Base-by-base conservation (phyloP, 768 basidiomycete species). In the Lyophyllum semitale region DNA sequence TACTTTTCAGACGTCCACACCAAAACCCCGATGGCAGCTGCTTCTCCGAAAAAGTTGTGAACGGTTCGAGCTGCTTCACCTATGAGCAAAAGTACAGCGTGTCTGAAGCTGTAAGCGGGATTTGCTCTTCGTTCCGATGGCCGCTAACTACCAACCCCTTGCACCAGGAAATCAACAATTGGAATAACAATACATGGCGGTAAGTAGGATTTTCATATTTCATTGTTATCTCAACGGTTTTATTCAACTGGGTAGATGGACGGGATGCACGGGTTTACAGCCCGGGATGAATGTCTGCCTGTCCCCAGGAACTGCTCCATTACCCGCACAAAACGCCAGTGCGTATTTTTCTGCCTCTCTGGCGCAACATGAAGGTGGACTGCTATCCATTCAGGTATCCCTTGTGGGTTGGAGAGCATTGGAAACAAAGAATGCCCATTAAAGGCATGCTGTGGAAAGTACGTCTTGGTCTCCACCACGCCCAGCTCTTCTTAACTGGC, bases 381-480 rank as follows among this genome's bases (percentile, higher is more conserved):
- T n/a, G n/a, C n/a, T n/a, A n/a, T n/a, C n/a, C n/a, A n/a, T n/a
- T n/a, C n/a, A n/a, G 57, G 44, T 48, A 58, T 58, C 48, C 52
- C 57, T 35, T 58, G 57, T 23, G 57, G 57, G 12, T 40, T 58
- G 29, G 57, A 58, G 57, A 58, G 57, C 32, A 46, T 54, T 27
- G 57, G 57, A 9, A 58, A 58, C 46, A 53, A 58, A 42, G 32
- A 41, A 38, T 58, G 57, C 48, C 57, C 47, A 12, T 29, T 58
- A 20, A 58, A 58, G 18, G 57, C 51, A 46, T 58, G 57, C 49
- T 58, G 57, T 25, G 57, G 51, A 13, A 58, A 58, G 57, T 58
- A 48, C 48, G 52, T n/a, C 27, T 37, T 40, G 17, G 20, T 41
- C 32, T 29, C 22, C 18, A 13, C 53, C 25, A 40, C 35, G 8